phyloP scores from a whole-genome alignment of 1,284 basidiomycete genomes.

The Caloboletus firmus region DNA sequence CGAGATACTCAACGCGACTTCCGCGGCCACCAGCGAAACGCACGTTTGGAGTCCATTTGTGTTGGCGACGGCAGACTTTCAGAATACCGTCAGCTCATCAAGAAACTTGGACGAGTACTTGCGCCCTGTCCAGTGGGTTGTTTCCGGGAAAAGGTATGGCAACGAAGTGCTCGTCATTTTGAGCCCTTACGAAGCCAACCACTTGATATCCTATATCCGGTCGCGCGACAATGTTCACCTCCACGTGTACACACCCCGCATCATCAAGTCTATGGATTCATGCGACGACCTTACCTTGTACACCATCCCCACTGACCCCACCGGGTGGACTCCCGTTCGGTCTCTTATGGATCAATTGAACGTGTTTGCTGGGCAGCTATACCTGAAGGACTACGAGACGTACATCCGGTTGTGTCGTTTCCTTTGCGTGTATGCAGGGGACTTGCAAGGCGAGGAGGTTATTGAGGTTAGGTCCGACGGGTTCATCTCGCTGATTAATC shows the following conservation, averaged over 20 bases:
- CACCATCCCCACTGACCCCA: slow-evolving; percentile 31
- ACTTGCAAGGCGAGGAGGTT: slow-evolving; percentile 10
- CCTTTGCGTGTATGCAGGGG: slow-evolving; percentile 37
- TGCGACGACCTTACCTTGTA: slow-evolving; percentile 43
- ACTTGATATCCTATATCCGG: slow-evolving; percentile 41
- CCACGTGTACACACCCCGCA: slow-evolving; percentile 46
- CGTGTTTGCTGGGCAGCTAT: slow-evolving; percentile 39
- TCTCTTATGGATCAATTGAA: slow-evolving; percentile 38
- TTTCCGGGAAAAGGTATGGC: slow-evolving; percentile 24
- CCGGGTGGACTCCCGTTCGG: slow-evolving; percentile 19
- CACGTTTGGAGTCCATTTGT: slow-evolving; percentile 25
- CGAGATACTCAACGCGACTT: slow-evolving; percentile 13
- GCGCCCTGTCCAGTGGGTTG: slow-evolving; percentile 48
- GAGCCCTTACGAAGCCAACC: slow-evolving; percentile 48
- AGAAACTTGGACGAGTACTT: slow-evolving; percentile 35
- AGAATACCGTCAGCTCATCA: neutral
- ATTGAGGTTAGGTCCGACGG: slow-evolving; percentile 34
- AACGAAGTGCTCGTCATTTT: slow-evolving; percentile 36
- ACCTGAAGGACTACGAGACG: slow-evolving; percentile 28
- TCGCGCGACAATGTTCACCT: slow-evolving; percentile 37
- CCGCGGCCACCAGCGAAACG: slow-evolving; percentile 3
- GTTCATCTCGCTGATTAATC: slow-evolving; percentile 34
- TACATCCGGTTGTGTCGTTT: slow-evolving; percentile 39
- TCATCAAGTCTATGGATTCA: slow-evolving; percentile 37
- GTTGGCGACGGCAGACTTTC: slow-evolving; percentile 36